Evolutionary conservation across 805 yeast species (phyloP).

Genomic region (Spathaspora gorwiae): DNA sequence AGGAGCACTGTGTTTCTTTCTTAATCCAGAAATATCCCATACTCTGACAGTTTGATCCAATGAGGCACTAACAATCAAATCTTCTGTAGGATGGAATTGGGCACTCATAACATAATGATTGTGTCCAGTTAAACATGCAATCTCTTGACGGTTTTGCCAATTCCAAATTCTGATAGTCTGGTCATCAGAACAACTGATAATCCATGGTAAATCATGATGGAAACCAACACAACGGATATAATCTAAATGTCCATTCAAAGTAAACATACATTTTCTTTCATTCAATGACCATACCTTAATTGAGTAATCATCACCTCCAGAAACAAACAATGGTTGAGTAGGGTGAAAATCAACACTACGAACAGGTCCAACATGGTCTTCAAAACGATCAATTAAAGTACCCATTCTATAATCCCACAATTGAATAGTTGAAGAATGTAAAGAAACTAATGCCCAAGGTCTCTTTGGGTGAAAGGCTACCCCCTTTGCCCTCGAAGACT

Average conservation of each 20-base stretch:
- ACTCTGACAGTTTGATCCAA: constrained; percentile 98
- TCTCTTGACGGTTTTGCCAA: constrained; percentile 98
- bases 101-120: constrained; percentile 98
- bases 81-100: constrained; percentile 94
- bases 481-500: constrained; percentile 96
- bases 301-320: constrained; percentile 96
- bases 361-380: constrained; percentile 98
- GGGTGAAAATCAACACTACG: constrained; percentile 95
- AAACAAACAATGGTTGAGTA: constrained; percentile 93
- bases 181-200: constrained; percentile 92
- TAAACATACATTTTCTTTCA: constrained; percentile 86
- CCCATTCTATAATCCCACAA: constrained; percentile 99
- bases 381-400: constrained; percentile 89
- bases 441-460: constrained; percentile 94
- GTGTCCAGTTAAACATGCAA: constrained; percentile 96
- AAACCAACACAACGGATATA: constrained; percentile 91
- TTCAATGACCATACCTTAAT: constrained; percentile 95
- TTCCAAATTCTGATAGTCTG: constrained; percentile 99
- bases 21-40: constrained; percentile 94
- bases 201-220: constrained; percentile 97
- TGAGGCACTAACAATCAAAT: constrained; percentile 90
- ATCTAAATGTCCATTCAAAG: constrained; percentile 90
- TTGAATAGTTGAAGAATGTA: constrained; percentile 97
- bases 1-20: constrained; percentile 90
- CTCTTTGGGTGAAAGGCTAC: constrained; percentile 94